Evolutionary conservation across 2,329 filamentous ascomycete genomes (phyloP), one percentile per base, ranked within the genome.

Genomic region (Nothomitra cinnamomea): DNA sequence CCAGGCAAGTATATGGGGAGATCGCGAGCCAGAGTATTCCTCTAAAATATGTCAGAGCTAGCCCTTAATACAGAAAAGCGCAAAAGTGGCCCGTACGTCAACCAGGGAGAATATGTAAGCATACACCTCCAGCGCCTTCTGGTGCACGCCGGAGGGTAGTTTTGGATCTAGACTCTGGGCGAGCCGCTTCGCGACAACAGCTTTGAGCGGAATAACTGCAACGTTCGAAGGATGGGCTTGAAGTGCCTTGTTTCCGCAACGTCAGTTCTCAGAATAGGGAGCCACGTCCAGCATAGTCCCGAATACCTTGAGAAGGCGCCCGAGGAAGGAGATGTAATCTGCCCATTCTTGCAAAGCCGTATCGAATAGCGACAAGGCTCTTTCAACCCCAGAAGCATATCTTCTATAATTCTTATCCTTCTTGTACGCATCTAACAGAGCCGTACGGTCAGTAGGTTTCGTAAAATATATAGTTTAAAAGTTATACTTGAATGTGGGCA

Each of bases 321-420:
- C 94, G 54, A 98, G 72, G 66, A 96, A 98, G 17, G 90, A 95
- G 63, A 98, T 98, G 65, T 98, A 98, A 70, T 98, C 92, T 50
- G 94, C 92, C 92, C 92, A 98, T 79, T 98, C 92, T 69, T 96
- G 88, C 60, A 95, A 75, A 28, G 87, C 82, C 15, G 87, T 89
- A 65, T 98, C 92, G 71, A 95, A 98, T 35, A 95, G 75, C 47
- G 85, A 79, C 57, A 98, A 76, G 35, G 88, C 85, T 66, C 88
- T 80, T 63, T 96, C 90, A 59, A 98, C 82, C 55, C 81, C 85
- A 50, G 83, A 79, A 45, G 88, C 87, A 78, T 96, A 98, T 66
- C 89, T 85, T 59, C 89, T 87, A 65, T 87, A 90, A 56, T 68
- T 71, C 60, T 82, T 83, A 63, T 83, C 78, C 61, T 78, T 79